These are phyloP conservation scores for Pseudogymnoascus sp. DNA, from an alignment of 2,329 filamentous ascomycete species.

Conservation along the genomic window DNA sequence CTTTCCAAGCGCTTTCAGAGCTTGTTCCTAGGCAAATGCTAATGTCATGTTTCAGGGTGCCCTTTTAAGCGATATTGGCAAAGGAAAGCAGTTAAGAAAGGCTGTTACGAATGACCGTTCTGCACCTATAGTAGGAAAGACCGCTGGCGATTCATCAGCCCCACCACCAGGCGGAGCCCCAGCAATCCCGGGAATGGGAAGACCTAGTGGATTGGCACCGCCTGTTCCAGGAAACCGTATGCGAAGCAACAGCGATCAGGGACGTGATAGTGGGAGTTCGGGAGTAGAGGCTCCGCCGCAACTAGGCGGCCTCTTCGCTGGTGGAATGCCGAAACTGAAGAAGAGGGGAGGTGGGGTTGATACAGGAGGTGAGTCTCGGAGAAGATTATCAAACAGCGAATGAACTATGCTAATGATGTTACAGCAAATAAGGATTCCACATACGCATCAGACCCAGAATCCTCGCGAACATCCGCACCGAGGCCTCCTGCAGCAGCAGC, in stretches of 20 bases:
- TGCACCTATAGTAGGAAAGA: slow-evolving; percentile 59
- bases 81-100: slow-evolving; percentile 75
- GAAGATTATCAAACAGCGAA: neutral
- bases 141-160: slow-evolving; percentile 46
- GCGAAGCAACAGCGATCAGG: slow-evolving; percentile 76
- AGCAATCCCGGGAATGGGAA: slow-evolving; percentile 61
- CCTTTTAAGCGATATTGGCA: slow-evolving; percentile 77
- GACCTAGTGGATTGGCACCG: slow-evolving; percentile 59
- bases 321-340: slow-evolving; percentile 90
- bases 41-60: slow-evolving; percentile 55
- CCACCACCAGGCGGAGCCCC: slow-evolving; percentile 68
- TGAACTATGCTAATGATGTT: slow-evolving; percentile 18
- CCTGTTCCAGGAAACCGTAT: slow-evolving; percentile 61
- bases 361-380: slow-evolving; percentile 50
- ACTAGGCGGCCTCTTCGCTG: slow-evolving; percentile 79
- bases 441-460: slow-evolving; percentile 75
- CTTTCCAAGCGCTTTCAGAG: slow-evolving; percentile 12
- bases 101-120: slow-evolving; percentile 88
- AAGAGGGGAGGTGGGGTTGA: slow-evolving; percentile 75
- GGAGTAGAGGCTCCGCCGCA: slow-evolving; percentile 62
- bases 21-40: slow-evolving; percentile 16
- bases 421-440: slow-evolving; percentile 59
- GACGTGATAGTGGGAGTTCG: slow-evolving; percentile 35
- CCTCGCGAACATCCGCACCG: slow-evolving; percentile 49
- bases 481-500: slow-evolving; percentile 39